phyloP scores from a whole-genome alignment of 108 stramenopile species.

The Skeletonema costatum region DNA sequence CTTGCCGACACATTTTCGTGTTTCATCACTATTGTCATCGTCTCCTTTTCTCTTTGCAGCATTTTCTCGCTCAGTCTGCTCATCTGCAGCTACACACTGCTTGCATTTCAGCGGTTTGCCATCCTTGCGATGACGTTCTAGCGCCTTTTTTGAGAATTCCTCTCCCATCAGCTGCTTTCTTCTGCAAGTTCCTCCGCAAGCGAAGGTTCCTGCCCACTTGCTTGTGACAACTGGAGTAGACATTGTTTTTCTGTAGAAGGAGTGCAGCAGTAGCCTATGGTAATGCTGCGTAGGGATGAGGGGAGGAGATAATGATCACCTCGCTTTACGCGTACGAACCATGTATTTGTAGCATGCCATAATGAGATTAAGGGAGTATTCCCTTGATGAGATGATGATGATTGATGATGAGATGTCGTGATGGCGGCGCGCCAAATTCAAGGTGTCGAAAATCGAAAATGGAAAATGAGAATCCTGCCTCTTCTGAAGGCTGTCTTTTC shows the following conservation, averaged over 20 bases:
- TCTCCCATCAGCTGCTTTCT: slow-evolving; percentile 50
- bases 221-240: slow-evolving; percentile 50
- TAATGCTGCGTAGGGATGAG: no score
- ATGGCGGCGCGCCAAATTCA: no score
- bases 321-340: no score
- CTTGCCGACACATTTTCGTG: slow-evolving; percentile 23
- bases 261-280: no score
- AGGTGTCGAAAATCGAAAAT: no score
- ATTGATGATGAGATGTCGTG: no score
- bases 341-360: no score
- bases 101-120: slow-evolving; percentile 49
- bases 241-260: slow-evolving; percentile 17
- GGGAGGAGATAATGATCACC: no score
- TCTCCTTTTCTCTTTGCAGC: slow-evolving; percentile 12
- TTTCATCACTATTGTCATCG: slow-evolving; percentile 13
- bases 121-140: slow-evolving; percentile 36
- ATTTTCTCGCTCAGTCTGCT: slow-evolving; percentile 41
- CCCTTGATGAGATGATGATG: no score
- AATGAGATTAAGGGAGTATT: no score
- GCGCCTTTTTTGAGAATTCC: slow-evolving; percentile 51
- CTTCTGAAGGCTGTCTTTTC: no score
- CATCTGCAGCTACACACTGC: slow-evolving; percentile 32
- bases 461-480: no score
- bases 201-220: slow-evolving; percentile 56
- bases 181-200: slow-evolving; percentile 36